A percentile compares a stretch with the other conserved stretches of the same genome.
These are phyloP conservation scores for Solanum sejunctum DNA, from an alignment of 257 asterid genomes.

Conservation along the genomic window DNA sequence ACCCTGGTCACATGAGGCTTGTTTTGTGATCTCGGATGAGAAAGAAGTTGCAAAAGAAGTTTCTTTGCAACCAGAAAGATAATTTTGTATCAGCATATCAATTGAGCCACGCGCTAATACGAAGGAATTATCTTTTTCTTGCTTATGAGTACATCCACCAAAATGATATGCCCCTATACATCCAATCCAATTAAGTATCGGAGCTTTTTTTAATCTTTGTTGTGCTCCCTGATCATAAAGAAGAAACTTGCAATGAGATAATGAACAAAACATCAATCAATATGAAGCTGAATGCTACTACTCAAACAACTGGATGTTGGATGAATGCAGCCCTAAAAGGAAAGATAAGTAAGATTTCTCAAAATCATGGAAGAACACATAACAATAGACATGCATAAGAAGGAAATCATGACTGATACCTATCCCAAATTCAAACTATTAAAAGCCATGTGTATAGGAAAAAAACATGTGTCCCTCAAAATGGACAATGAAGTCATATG, in stretches of 20 bases:
- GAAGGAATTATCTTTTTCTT: not conserved
- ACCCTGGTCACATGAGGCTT: conserved; percentile 3
- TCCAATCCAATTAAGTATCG: not conserved
- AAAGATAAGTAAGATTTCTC: not conserved
- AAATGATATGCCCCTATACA: not conserved
- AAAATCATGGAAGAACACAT: not conserved
- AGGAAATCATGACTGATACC: not conserved
- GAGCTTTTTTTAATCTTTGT: not conserved
- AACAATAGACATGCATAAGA: not conserved
- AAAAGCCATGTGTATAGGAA: not conserved
- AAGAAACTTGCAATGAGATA: conserved; percentile 1
- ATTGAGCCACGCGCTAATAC: not conserved
- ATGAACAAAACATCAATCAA: not conserved
- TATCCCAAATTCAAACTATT: not conserved
- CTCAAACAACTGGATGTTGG: not conserved
- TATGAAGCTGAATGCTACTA: not conserved
- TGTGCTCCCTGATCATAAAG: not conserved
- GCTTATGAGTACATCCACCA: not conserved
- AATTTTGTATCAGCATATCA: conserved; percentile 9
- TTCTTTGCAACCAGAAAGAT: conserved; percentile 6
- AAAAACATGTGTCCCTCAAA: not conserved
- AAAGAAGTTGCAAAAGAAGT: conserved; percentile 2
- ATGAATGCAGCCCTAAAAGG: not conserved
- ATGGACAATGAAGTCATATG: not conserved
- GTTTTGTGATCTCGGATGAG: conserved; percentile 2